Evolutionary conservation across 805 yeast genomes (phyloP).

Genomic region (Monosporozyma aerobia): DNA sequence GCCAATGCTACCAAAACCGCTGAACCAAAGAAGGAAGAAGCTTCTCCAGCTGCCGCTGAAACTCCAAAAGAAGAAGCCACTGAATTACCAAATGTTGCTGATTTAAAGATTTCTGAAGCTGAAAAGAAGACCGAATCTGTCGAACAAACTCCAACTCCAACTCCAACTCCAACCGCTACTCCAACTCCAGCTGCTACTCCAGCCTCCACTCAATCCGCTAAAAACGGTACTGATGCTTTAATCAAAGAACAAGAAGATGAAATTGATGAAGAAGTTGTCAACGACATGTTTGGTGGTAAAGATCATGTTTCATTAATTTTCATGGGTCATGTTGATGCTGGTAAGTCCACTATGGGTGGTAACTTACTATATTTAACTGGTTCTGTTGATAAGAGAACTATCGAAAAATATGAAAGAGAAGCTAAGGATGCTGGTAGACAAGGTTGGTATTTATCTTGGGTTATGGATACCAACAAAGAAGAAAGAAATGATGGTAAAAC

Average conservation of each 20-base stretch:
- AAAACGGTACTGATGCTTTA: constrained; percentile 41
- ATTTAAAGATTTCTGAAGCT: constrained; percentile 22
- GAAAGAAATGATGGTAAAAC: constrained; percentile 99
- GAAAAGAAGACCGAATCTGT: constrained; percentile 23
- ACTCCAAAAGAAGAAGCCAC: constrained; percentile 8
- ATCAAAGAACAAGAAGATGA: constrained; percentile 67
- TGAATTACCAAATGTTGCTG: constrained; percentile 26
- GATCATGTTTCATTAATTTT: constrained; percentile 94
- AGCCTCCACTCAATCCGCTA: constrained; percentile 30
- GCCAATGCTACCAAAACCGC: constrained; percentile 40
- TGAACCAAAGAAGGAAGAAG: constrained; percentile 23
- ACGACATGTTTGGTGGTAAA: constrained; percentile 92
- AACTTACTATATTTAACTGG: constrained; percentile 88
- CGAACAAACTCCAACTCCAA: constrained; percentile 18
- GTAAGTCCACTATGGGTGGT: constrained; percentile 99
- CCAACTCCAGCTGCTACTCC: constrained; percentile 23
- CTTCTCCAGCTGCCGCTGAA: constrained; percentile 6
- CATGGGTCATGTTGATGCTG: constrained; percentile 99
- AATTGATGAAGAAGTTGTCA: constrained; percentile 78
- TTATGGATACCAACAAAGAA: constrained; percentile 98
- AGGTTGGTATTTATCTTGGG: constrained; percentile 99
- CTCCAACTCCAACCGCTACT: constrained; percentile 21
- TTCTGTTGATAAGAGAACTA: constrained; percentile 96
- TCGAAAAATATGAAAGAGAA: constrained; percentile 95
- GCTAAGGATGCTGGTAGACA: constrained; percentile 99